Base-by-base conservation (phyloP, 345 rosid genomes). In the Salix viminalis region DNA sequence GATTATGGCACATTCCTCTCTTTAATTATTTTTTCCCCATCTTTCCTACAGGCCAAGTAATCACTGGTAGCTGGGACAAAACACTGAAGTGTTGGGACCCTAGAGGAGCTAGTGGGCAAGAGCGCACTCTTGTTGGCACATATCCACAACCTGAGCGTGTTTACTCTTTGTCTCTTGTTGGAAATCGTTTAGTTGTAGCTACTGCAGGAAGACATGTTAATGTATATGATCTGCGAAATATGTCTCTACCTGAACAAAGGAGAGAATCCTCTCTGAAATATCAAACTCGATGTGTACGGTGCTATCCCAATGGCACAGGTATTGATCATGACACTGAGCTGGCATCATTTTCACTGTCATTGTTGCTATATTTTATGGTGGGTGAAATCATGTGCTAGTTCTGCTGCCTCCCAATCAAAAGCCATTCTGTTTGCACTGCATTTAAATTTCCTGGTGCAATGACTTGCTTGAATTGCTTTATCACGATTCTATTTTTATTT, bases 261-360 rank as follows among this genome's bases (percentile, higher is more conserved):
- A 91, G 94, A 85, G 99, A 95, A 82, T 93, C 99, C 26, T 93
- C 99, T 7, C 82, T 95, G 84, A 95, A 91, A 84, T 95, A 95
- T 82, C 98, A 95, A 79, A 93, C 99, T 54, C 86, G 99, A 79
- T 93, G 97, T 75, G 99, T 95, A 50, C 91, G 97, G 23, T 90
- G 96, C 77, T 93, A 93, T 80, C 99, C 99, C 76, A 95, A 91
- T 83, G 96, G 98, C 79, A 93, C 98, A 75, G 96, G 98, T 95
- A 81, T 67, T 56, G 19, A 19, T 28, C 28, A 23, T 23, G 30
- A 58, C 24, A 32, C 5, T 32, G 65, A 69, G 37, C 41, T 32
- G 42, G 34, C 68, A 68, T 16, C 21, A n/a, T 23, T 6, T 68
- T 58, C 56, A 2, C 41, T 36, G 37, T 26, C 65, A 6, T n/a